Percentiles rank a stretch among this genome's conserved stretches.
Conservation (phyloP, 495 filamentous ascomycete genomes). For the Entonaema liquescens region DNA sequence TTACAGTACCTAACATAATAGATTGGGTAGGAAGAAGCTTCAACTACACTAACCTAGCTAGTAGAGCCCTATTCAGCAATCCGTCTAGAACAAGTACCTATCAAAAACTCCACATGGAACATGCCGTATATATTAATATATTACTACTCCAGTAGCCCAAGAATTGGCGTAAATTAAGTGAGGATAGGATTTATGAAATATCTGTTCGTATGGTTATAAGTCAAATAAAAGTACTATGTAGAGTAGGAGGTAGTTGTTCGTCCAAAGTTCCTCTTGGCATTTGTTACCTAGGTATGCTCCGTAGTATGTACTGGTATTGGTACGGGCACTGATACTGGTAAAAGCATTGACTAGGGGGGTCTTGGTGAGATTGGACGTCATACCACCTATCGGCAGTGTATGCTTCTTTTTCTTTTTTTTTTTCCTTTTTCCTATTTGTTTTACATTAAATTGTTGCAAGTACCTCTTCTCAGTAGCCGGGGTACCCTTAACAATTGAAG, state of each 20-base stretch:
- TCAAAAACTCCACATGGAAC: too few relatives aligned
- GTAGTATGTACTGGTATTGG: neutral
- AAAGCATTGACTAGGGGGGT: too few relatives aligned
- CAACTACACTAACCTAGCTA: too few relatives aligned
- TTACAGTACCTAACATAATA: neutral
- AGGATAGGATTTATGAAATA: too few relatives aligned
- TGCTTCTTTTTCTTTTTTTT: slow-evolving; percentile 20
- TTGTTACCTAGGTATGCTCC: neutral
- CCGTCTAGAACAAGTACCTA: too few relatives aligned
- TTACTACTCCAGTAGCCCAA: too few relatives aligned
- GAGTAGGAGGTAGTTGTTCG: neutral
- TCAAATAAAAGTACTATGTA: too few relatives aligned
- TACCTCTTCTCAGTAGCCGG: neutral
- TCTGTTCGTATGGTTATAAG: too few relatives aligned
- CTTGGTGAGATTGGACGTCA: slow-evolving; percentile 27
- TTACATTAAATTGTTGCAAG: neutral
- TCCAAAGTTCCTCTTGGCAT: neutral
- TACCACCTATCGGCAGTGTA: slow-evolving; percentile 18
- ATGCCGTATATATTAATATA: too few relatives aligned
- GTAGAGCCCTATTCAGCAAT: too few relatives aligned
- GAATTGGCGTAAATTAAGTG: too few relatives aligned
- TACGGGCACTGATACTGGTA: too few relatives aligned
- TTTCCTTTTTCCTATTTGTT: neutral
- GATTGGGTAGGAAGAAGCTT: neutral
- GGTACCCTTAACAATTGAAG: neutral